phyloP scores from a whole-genome alignment of 352 stramenopile genomes.

The Pythium aphanidermatum region DNA sequence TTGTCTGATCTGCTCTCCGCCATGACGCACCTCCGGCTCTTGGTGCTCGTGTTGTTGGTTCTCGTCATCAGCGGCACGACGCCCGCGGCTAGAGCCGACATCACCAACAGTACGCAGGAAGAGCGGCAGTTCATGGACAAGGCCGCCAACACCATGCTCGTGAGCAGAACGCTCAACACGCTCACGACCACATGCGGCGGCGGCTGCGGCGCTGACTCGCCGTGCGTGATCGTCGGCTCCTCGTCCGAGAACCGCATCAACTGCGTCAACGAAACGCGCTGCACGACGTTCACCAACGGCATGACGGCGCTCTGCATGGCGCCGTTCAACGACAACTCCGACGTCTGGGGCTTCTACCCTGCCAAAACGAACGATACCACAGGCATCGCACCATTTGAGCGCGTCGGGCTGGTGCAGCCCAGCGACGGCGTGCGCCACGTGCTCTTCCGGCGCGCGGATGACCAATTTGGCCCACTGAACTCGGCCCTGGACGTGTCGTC shows the following conservation, averaged over 20 bases:
- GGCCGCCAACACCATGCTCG: slow-evolving; percentile 11
- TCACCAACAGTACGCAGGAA: slow-evolving; percentile 4
- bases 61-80: background rate
- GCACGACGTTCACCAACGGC: slow-evolving; percentile 57
- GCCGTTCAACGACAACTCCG: slow-evolving; percentile 31
- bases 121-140: slow-evolving; percentile 15
- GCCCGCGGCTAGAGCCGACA: background rate
- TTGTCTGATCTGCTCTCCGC: too few relatives aligned
- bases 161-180: slow-evolving; percentile 37
- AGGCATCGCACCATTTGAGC: slow-evolving; percentile 57
- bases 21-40: slow-evolving; percentile 87
- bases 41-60: slow-evolving; percentile 62
- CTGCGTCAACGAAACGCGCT: slow-evolving; percentile 70
- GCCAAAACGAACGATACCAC: slow-evolving; percentile 38
- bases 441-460: slow-evolving; percentile 35
- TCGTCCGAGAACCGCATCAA: slow-evolving; percentile 54
- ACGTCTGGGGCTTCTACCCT: slow-evolving; percentile 49
- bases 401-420: slow-evolving; percentile 62
- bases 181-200: slow-evolving; percentile 74
- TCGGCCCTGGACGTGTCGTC: slow-evolving; percentile 50
- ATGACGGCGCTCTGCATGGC: slow-evolving; percentile 61
- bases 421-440: slow-evolving; percentile 39
- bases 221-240: slow-evolving; percentile 59
- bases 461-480: slow-evolving; percentile 27
- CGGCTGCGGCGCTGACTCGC: slow-evolving; percentile 47